Evolutionary conservation across 1,284 basidiomycete genomes (phyloP).

Genomic region (Cryptococcus deneoformans): DNA sequence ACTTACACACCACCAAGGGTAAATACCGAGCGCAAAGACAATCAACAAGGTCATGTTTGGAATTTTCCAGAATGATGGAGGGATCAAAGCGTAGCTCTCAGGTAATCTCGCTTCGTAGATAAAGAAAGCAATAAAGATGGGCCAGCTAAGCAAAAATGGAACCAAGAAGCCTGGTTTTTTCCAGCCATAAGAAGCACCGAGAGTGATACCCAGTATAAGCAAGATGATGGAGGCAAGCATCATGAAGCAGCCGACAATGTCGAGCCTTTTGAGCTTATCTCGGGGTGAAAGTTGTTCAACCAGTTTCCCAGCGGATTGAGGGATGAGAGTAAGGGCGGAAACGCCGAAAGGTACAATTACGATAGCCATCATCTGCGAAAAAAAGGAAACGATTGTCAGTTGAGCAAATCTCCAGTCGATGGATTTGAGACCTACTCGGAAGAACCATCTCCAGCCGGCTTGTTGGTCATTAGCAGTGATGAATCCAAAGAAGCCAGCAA

Average conservation of each 20-base stretch:
- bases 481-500: conserved; percentile 44
- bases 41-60: conserved; percentile 34
- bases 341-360: conserved; percentile 36
- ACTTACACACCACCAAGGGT: conserved; percentile 24
- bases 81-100: conserved; percentile 30
- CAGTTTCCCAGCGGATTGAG: conserved; percentile 25
- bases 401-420: conserved; percentile 18
- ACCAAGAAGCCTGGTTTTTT: conserved; percentile 40
- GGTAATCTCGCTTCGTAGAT: conserved; percentile 33
- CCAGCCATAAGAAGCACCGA: conserved; percentile 42
- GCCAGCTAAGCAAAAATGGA: conserved; percentile 40
- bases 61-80: conserved; percentile 31
- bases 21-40: conserved; percentile 25
- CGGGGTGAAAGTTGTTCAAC: conserved; percentile 4
- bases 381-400: neutral
- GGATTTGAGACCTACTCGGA: conserved; percentile 41
- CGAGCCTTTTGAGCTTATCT: conserved; percentile 38
- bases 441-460: conserved; percentile 48
- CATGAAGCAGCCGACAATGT: conserved; percentile 31
- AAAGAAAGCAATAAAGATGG: conserved; percentile 37
- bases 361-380: conserved; percentile 17
- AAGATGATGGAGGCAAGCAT: conserved; percentile 41
- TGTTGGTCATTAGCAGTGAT: conserved; percentile 43
- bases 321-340: conserved; percentile 12
- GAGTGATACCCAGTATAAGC: conserved; percentile 44